These are phyloP conservation scores for Bidens hawaiensis DNA, from an alignment of 140 eudicot species.

Conservation along the genomic window DNA sequence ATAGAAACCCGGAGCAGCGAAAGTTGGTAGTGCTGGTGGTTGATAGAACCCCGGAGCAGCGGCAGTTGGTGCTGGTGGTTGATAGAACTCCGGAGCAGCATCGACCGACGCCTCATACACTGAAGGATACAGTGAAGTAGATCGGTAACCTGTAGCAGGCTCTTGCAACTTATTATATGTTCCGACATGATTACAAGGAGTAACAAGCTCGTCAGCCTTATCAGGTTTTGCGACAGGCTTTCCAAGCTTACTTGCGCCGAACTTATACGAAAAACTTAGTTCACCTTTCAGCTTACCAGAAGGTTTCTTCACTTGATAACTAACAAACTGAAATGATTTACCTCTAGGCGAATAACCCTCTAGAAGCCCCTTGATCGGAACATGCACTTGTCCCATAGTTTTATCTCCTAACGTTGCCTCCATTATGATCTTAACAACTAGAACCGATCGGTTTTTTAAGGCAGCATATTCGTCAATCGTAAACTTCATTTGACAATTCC, in stretches of 20 bases:
- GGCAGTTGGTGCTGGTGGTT: constrained; percentile 19
- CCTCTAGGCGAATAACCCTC: constrained; percentile 18
- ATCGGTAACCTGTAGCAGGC: constrained; percentile 19
- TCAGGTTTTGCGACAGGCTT: constrained; percentile 8
- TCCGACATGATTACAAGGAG: no score
- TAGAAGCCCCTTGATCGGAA: constrained; percentile 26
- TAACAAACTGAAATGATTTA: constrained; percentile 35
- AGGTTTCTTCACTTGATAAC: constrained; percentile 42
- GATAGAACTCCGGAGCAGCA: constrained; percentile 11
- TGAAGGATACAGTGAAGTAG: constrained; percentile 23
- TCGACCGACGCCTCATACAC: no score
- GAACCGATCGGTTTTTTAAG: neutral
- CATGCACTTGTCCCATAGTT: constrained; percentile 1
- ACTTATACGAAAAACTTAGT: constrained; percentile 31
- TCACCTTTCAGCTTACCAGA: constrained; percentile 41
- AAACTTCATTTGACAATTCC: neutral
- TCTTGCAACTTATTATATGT: no score
- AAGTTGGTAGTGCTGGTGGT: no score
- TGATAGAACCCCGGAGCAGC: no score
- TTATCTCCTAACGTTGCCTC: constrained; percentile 4
- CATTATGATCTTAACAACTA: neutral
- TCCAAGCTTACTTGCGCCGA: constrained; percentile 9
- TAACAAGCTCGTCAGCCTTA: constrained; percentile 11
- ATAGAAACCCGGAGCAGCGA: constrained; percentile 6
- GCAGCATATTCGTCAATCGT: neutral